Evolutionary conservation across 2,329 filamentous ascomycete genomes (phyloP), one percentile per base, ranked within the genome.

Genomic region (Cercospora canescens): DNA sequence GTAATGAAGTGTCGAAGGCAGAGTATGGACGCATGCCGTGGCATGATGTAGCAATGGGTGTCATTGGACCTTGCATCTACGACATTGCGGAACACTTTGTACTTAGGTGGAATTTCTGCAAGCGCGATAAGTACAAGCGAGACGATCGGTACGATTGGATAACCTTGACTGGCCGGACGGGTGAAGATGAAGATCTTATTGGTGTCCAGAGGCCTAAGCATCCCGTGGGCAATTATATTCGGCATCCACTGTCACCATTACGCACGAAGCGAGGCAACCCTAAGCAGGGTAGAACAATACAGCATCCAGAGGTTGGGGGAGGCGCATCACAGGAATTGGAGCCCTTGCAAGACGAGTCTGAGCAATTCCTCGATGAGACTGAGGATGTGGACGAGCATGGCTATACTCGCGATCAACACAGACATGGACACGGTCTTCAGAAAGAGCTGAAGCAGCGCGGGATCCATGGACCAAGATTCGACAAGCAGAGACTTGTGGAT

Each of bases 21-120:
- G 92, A 97, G 57, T 96, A 90, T 73, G 94, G 94, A 7, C 90
- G 95, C 32, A 98, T 99, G 95, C 94, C 94, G 0, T 99, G 95
- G 95, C 94, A 98, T 76, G 95, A 99, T 77, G 93, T 97, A 3
- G 86, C 92, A 9, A 96, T 98, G 91, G 93, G 91, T 12, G 73
- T 97, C n/a, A 87, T 95, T 65, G 94, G 95, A 0, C 92, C 94
- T 18, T 92, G 89, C 70, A 92, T 97, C 11, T 93, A 94, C 76
- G 94, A 98, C 75, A 95, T 99, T 72, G 94, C 94, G 0, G 94
- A 97, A 79, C 94, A 98, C 77, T 99, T 98, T 73, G 89, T 96
- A 8, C 81, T 97, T 54, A 88, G 95, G 35, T 98, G 94, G 95
- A 98, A 99, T 76, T 97, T 97, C 74, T 85, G 94, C 80, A 98